Evolutionary conservation across 1,139 yeast species (phyloP), one percentile per base, ranked within the genome.

Genomic region (Pichia sp.): DNA sequence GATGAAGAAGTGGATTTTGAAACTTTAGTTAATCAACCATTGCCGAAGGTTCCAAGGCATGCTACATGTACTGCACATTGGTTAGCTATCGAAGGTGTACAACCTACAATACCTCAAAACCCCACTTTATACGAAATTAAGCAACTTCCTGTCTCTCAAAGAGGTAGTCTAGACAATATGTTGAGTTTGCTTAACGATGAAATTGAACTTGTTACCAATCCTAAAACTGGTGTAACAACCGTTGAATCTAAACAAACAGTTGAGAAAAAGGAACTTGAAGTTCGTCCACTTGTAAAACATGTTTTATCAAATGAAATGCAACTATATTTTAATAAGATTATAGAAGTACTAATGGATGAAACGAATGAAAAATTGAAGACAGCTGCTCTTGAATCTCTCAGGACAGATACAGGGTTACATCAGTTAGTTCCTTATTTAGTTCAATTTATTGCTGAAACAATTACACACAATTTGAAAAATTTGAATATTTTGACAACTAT

Each of bases 51-150:
- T 3, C 98, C 99, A 4, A 72, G 97, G 45, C 81, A 84, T 45
- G 80, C 95, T 1, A 80, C 95, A 0, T 89, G 84, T 59, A 86
- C 97, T 0, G 96, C 97, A 2, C 99, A 93, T 61, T 93, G 99
- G 98, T 71, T 93, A 32, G 97, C 98, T 1, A 85, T 93, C 44
- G 99, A 93, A 63, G 99, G 99, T 41, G 96, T 93, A 4, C 99
- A 93, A 59, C 98, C 99, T 1, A 83, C 93, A 40, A 91, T 93
- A 43, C 95, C 96, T 2, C 98, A 93, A 63, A 93, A 93, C 63
- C 99, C 99, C 28, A 75, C 84, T 35, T 77, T 89, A 20, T 71
- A 79, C 33, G 94, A 83, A 52, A 77, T 83, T 42, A 78, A 77
- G 55, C 69, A 71, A 40, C 60, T 81, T 20, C 80, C 84, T 32